A percentile compares a stretch with the other conserved stretches of the same genome.
Conservation (phyloP, 176 grass and related monocot genomes). For the Rhynchospora tenuis region DNA sequence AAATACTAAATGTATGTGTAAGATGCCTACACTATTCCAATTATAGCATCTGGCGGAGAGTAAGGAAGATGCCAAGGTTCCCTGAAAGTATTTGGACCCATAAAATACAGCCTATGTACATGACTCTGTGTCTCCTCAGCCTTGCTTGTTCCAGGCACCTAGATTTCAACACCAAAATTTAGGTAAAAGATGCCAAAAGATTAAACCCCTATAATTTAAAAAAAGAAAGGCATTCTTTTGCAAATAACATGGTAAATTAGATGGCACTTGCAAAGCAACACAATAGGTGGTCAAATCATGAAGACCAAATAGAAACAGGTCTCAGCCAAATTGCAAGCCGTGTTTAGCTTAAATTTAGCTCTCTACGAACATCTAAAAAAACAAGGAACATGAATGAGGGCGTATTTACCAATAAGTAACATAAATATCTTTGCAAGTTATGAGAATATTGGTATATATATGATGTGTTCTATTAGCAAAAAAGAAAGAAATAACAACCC, state of each 20-base stretch:
- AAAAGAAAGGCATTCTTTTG: neutral
- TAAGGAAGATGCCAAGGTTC: slow-evolving; percentile 99
- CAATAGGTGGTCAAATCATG: neutral
- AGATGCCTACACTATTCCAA: slow-evolving; percentile 87
- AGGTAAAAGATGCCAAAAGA: neutral
- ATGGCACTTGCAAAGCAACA: neutral
- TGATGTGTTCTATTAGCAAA: neutral
- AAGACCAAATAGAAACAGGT: neutral
- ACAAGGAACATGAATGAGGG: neutral
- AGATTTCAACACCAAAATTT: slow-evolving; percentile 12
- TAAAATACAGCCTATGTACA: slow-evolving; percentile 96
- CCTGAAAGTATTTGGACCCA: slow-evolving; percentile 96
- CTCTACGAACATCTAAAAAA: neutral
- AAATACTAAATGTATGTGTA: neutral
- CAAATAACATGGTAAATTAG: neutral
- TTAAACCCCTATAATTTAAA: neutral
- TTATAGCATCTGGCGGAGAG: slow-evolving; percentile 95
- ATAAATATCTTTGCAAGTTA: neutral
- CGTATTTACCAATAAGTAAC: neutral
- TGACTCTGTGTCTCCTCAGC: slow-evolving; percentile 96
- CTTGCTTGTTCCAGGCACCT: slow-evolving; percentile 94
- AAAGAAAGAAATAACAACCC: neutral
- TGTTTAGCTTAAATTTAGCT: neutral
- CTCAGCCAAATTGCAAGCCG: neutral
- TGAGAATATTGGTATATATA: neutral